phyloP scores from a whole-genome alignment of 2,329 filamentous ascomycete species.

The Aureobasidium musti region DNA sequence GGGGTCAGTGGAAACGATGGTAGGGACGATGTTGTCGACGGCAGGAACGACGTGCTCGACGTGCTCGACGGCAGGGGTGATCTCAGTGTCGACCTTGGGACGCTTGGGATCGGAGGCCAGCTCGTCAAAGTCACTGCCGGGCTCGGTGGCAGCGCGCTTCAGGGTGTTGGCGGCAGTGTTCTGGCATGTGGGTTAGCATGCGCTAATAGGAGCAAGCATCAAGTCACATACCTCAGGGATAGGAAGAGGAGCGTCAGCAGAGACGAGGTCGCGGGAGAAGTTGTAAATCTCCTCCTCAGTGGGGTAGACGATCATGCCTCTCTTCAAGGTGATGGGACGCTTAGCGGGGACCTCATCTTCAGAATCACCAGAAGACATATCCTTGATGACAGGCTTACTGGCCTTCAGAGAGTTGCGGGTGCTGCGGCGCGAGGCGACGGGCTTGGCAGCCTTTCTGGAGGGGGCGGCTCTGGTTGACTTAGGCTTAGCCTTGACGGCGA shows the following conservation, averaged over 20 bases:
- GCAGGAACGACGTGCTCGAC: background rate
- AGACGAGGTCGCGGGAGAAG: background rate
- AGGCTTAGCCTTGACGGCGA: background rate
- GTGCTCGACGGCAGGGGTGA: background rate
- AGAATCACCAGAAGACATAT: background rate
- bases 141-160: slow-evolving; percentile 10
- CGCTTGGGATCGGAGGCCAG: background rate
- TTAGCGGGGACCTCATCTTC: background rate
- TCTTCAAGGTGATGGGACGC: background rate
- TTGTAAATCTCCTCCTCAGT: too few species aligned
- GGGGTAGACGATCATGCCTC: background rate
- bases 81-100: slow-evolving; percentile 7
- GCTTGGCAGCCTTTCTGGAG: background rate
- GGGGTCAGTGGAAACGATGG: background rate
- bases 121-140: background rate
- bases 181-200: background rate
- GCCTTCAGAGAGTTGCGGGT: background rate
- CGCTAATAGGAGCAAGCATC: background rate
- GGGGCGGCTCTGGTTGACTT: background rate
- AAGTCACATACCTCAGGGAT: background rate
- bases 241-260: background rate
- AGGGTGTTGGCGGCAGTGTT: background rate
- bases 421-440: background rate
- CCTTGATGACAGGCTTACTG: background rate
- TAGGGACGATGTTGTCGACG: background rate